A percentile compares a stretch with the other conserved stretches of the same genome.
phyloP scores from a whole-genome alignment of 2,329 filamentous ascomycete genomes.

The Exophiala xenobiotica region DNA sequence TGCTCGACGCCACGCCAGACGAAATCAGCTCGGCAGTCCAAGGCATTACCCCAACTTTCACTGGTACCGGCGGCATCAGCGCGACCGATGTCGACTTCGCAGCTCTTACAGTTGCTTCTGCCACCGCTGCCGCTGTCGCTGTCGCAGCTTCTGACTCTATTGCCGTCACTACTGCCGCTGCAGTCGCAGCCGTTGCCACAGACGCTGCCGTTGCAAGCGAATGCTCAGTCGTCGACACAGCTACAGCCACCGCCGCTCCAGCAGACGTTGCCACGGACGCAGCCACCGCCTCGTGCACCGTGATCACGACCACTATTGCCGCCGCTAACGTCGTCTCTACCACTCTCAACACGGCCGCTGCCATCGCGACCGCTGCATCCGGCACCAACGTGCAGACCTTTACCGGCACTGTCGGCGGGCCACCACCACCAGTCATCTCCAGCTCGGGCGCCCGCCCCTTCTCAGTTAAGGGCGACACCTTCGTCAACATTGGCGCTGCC shows the following conservation, averaged over 20 bases:
- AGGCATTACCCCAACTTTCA: slow-evolving; percentile 29
- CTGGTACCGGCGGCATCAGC: slow-evolving; percentile 13
- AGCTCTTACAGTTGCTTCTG: slow-evolving; percentile 3
- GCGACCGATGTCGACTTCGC: slow-evolving; percentile 11
- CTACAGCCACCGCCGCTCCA: slow-evolving; percentile 1
- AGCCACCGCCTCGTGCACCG: slow-evolving; percentile 6
- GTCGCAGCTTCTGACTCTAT: not conserved
- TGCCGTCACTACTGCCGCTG: not conserved
- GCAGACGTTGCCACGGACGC: slow-evolving; percentile 1
- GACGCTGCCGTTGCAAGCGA: slow-evolving; percentile 1
- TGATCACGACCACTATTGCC: slow-evolving; percentile 13
- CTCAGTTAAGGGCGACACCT: slow-evolving; percentile 57
- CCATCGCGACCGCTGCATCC: not conserved
- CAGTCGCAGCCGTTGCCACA: not conserved
- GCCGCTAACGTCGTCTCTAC: not conserved
- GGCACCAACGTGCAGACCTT: slow-evolving; percentile 35
- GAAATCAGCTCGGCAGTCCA: slow-evolving; percentile 54
- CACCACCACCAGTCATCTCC: slow-evolving; percentile 52
- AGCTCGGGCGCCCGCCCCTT: slow-evolving; percentile 58
- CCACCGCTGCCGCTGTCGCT: not conserved
- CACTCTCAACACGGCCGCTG: slow-evolving; percentile 1
- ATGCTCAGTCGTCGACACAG: not conserved
- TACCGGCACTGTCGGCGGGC: slow-evolving; percentile 53
- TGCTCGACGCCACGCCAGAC: slow-evolving; percentile 53
- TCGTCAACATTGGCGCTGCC: slow-evolving; percentile 57